Evolutionary conservation across 2,329 filamentous ascomycete species (phyloP), one percentile per base, ranked within the genome.

Genomic region (Curvularia lunata): DNA sequence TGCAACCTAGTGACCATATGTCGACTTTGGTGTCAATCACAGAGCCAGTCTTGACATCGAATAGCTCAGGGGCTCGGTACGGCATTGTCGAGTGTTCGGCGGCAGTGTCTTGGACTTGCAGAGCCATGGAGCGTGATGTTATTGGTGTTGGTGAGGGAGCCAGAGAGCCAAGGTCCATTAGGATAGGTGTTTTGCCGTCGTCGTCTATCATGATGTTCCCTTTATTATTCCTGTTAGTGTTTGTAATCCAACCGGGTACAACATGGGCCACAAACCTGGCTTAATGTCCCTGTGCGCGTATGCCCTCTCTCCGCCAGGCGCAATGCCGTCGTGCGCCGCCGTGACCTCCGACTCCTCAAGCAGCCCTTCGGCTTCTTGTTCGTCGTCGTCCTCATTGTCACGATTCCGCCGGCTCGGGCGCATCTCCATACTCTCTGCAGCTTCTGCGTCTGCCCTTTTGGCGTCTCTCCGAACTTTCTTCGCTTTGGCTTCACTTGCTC

Each of bases 161-260:
- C 55, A 99, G 83, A 56, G 92, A 97, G 63, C 95, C 95, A 23
- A 99, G 87, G 75, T 99, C 95, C 95, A 99, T 99, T 34, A 99
- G 85, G 69, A 99, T 95, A 2, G 95, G 94, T 28, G 88, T 88
- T 58, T 88, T 85, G 66, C 95, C 95, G 69, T 92, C 88, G 75
- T 98, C 94, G 65, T 91, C 90, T 66, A 99, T 97, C 95, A 99
- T 99, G 74, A 99, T 96, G 79, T 99, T 99, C 57, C 92, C 84
- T 86, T 48, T 37, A 9, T 48, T 37, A 9, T 7, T 21, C n/a
- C n/a, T 23, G 41, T 70, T 60, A 70, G 63, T 49, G 23, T 51
- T 3, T 10, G 30, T 10, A 9, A 32, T 9, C n/a, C 2, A 37
- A 10, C 1, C 3, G 18, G 1, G 10, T 16, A 23, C n/a, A 7